Evolutionary conservation across 129 eudicot species (phyloP).

Genomic region (Helianthus tuberosus): DNA sequence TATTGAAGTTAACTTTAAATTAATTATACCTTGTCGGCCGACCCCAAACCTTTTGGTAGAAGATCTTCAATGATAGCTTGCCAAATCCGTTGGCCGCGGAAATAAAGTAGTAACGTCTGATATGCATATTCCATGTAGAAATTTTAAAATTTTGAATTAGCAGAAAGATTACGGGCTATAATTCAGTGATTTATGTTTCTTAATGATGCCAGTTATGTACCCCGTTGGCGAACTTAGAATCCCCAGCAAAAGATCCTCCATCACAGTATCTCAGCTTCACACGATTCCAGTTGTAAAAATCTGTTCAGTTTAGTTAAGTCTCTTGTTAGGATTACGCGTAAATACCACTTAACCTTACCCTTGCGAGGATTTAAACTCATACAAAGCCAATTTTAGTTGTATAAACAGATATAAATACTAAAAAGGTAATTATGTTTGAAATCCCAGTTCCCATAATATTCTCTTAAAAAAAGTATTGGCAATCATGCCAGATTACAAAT

Average conservation of each 20-base stretch:
- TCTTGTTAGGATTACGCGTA: background rate
- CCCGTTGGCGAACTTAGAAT: conserved; percentile 72
- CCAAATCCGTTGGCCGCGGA: conserved; percentile 97
- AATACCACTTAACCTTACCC: background rate
- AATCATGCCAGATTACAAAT: conserved; percentile 2
- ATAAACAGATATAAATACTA: background rate
- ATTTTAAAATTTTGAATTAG: background rate
- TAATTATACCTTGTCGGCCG: conserved; percentile 69
- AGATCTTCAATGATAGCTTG: conserved; percentile 80
- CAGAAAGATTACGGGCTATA: conserved; percentile 12
- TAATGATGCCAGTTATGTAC: conserved; percentile 34
- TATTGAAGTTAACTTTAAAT: background rate
- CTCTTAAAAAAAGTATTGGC: background rate
- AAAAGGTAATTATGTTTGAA: background rate
- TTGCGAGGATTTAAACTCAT: too few relatives aligned
- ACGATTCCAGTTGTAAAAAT: conserved; percentile 98
- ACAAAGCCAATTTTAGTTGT: too few relatives aligned
- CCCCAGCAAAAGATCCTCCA: conserved; percentile 95
- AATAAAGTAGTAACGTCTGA: conserved; percentile 84
- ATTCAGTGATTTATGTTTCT: background rate
- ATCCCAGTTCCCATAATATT: background rate
- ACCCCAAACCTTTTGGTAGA: conserved; percentile 76
- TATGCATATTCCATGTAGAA: conserved; percentile 32
- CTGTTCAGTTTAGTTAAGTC: conserved; percentile 40
- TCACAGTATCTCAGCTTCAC: conserved; percentile 99